Conservation (phyloP, 2,329 filamentous ascomycete genomes). For the Lecanicillium sp. region DNA sequence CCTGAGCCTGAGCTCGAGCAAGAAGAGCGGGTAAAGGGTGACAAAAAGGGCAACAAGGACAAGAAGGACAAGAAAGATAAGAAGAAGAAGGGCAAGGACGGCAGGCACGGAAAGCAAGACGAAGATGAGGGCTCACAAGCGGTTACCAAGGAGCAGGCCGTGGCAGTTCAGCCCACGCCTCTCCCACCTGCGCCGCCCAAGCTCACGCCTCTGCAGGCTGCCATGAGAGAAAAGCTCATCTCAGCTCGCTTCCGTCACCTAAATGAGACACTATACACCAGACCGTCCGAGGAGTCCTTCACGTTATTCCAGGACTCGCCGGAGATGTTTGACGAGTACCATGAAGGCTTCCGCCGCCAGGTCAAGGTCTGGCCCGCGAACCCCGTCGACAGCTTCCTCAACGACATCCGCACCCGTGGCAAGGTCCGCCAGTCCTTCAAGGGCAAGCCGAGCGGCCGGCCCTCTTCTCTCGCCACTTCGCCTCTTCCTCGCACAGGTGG, state of each 20-base stretch:
- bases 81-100: slow-evolving; percentile 22
- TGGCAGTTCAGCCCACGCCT: slow-evolving; percentile 26
- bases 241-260: slow-evolving; percentile 95
- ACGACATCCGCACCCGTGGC: slow-evolving; percentile 62
- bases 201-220: slow-evolving; percentile 85
- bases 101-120: slow-evolving; percentile 21
- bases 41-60: slow-evolving; percentile 17
- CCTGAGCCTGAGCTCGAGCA: slow-evolving; percentile 16
- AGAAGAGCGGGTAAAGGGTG: slow-evolving; percentile 17
- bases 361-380: slow-evolving; percentile 96
- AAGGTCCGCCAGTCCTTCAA: slow-evolving; percentile 36
- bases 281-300: slow-evolving; percentile 77
- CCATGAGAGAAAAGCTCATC: slow-evolving; percentile 91
- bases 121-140: slow-evolving; percentile 12
- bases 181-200: slow-evolving; percentile 45
- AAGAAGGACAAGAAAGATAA: slow-evolving; percentile 35
- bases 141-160: slow-evolving; percentile 16
- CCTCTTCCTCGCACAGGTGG: slow-evolving; percentile 68
- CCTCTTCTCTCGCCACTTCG: slow-evolving; percentile 23
- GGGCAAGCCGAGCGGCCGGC: slow-evolving; percentile 24
- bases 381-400: slow-evolving; percentile 82
- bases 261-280: slow-evolving; percentile 94
- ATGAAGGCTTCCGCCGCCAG: slow-evolving; percentile 91
- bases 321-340: slow-evolving; percentile 93
- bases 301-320: slow-evolving; percentile 76